Evolutionary conservation across 352 stramenopile species (phyloP), one percentile per base, ranked within the genome.

Genomic region (Thalassiosira mediterranea): DNA sequence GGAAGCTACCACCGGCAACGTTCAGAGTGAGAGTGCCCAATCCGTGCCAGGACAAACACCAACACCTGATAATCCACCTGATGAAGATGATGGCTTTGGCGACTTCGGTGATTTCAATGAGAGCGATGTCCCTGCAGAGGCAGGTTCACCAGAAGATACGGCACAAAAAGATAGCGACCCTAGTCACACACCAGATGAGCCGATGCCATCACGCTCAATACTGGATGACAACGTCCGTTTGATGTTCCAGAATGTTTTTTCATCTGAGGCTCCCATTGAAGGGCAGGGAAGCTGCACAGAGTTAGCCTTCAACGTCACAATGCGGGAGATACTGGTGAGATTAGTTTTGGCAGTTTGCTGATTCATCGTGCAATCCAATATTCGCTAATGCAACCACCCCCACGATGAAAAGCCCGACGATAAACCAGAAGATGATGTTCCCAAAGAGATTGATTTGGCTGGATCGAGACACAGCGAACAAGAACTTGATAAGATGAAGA

Each of bases 181-280:
- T 0, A 59, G 28, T 21, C 26, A 13, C 13, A 13, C 54, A 13
- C 44, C 44, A 34, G 38, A n/a, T n/a, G n/a, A n/a, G n/a, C n/a
- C n/a, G n/a, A n/a, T n/a, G 34, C 48, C 40, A 61, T 0, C 17
- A 49, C 3, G 37, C 2, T 13, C 51, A 21, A 21, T 79, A 40
- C 46, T 79, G 0, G 44, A 79, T 51, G 61, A 79, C 44, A 63
- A 26, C 32, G 54, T 73, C 17, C 53, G 70, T 68, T 38, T 38
- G 25, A 79, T 79, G 42, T 73, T 79, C 28, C 44, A 79, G 25
- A 47, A 71, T 53, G 60, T 73, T n/a, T 79, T 79, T 60, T 32
- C 37, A 15, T 38, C 11, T 32, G 51, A 72, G 29, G 11, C 5
- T 17, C 19, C n/a, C 32, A 15, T 29, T 31, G 11, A 5, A 34